A percentile compares a stretch with the other conserved stretches of the same genome.
phyloP scores from a whole-genome alignment of 768 basidiomycete genomes.

The Mycena alexandri region DNA sequence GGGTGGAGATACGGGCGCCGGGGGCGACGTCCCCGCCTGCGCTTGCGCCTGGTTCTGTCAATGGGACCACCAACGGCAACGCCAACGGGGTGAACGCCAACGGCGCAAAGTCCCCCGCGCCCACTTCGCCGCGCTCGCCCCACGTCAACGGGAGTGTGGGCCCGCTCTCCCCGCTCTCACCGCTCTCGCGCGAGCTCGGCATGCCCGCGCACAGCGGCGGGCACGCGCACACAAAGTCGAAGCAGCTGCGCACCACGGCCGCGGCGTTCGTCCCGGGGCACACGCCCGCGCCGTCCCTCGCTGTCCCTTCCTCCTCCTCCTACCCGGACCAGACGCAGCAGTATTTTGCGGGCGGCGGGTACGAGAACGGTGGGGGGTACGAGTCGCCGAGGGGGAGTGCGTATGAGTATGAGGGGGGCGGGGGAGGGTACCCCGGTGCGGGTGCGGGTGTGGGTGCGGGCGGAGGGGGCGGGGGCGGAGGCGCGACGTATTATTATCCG shows the following conservation, averaged over 20 bases:
- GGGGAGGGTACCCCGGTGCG: neutral
- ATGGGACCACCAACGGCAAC: too few species aligned
- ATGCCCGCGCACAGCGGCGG: neutral
- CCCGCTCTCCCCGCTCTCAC: constrained; percentile 25
- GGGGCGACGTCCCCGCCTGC: neutral
- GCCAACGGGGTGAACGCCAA: too few species aligned
- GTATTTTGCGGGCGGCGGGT: too few species aligned
- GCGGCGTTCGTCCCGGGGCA: constrained; percentile 63
- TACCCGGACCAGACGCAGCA: too few species aligned
- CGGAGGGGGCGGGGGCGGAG: constrained; percentile 1
- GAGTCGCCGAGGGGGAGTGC: neutral
- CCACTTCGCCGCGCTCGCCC: constrained; percentile 9
- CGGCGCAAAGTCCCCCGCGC: neutral
- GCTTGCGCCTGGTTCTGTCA: too few species aligned
- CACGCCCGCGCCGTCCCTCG: constrained; percentile 3
- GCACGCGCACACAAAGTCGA: neutral
- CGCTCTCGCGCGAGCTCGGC: neutral
- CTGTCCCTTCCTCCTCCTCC: neutral
- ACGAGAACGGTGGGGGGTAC: neutral
- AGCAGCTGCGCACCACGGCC: constrained; percentile 64
- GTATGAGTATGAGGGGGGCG: neutral
- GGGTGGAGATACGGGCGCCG: constrained; percentile 33
- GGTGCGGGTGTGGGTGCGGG: neutral
- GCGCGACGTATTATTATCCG: constrained; percentile 24
- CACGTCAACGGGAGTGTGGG: too few species aligned